Evolutionary conservation across 345 rosid species (phyloP).

Genomic region (Combretum micranthum): DNA sequence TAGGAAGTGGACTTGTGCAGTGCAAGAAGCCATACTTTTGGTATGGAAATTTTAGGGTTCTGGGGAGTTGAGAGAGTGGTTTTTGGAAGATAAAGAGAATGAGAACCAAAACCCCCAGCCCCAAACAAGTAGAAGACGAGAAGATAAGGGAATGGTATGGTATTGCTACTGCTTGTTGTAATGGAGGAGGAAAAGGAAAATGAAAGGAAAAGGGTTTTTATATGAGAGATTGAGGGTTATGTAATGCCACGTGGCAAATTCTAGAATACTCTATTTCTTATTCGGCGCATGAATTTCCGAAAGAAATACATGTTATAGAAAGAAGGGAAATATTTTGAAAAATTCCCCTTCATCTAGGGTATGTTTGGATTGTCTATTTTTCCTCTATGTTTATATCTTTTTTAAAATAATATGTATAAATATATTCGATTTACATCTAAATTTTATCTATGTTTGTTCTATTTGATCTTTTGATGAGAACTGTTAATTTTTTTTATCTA

Average conservation of each 20-base stretch:
- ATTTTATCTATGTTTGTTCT: no score
- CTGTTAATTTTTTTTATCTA: no score
- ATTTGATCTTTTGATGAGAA: no score
- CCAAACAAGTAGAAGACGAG: background rate
- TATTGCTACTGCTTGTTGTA: background rate
- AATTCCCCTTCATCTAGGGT: no score
- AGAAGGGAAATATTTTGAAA: no score
- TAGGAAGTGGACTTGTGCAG: conserved; percentile 69
- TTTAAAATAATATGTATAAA: no score
- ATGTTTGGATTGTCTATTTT: no score
- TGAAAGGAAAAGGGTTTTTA: conserved; percentile 18
- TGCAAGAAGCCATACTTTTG: conserved; percentile 56
- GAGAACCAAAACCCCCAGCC: background rate
- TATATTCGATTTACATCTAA: no score
- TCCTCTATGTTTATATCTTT: no score
- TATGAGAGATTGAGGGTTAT: conserved; percentile 22
- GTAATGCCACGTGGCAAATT: conserved; percentile 39
- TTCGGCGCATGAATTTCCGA: no score
- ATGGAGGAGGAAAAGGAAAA: conserved; percentile 13
- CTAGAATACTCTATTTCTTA: conserved; percentile 20
- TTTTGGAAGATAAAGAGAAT: background rate
- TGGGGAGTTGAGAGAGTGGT: background rate
- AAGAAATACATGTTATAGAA: no score
- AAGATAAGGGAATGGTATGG: background rate
- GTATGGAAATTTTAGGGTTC: no score